A percentile compares a stretch with the other conserved stretches of the same genome.
Conservation (phyloP, 192 early-diverging fungal genomes). For the Geranomyces variabilis region DNA sequence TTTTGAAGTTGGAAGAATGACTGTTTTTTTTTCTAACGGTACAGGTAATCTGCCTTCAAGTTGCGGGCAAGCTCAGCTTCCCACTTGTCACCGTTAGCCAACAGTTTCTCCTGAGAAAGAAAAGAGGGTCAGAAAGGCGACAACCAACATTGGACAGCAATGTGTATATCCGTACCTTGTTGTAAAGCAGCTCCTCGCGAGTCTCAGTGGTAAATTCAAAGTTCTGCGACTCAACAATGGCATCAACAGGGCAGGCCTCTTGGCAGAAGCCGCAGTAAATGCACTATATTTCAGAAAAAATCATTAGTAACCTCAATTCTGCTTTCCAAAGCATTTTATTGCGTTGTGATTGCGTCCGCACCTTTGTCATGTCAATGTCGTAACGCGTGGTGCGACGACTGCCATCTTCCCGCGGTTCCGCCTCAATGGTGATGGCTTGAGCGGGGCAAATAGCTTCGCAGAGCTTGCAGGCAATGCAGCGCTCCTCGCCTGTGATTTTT, state of each 20-base stretch:
- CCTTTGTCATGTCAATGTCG: constrained; percentile 99
- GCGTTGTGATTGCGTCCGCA: constrained; percentile 33
- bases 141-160: constrained; percentile 98
- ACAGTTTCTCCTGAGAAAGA: constrained; percentile 81
- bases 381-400: constrained; percentile 93
- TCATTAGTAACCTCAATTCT: constrained; percentile 1
- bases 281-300: constrained; percentile 32
- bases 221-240: constrained; percentile 95
- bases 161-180: constrained; percentile 91
- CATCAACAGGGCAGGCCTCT: constrained; percentile 95
- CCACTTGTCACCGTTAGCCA: constrained; percentile 98
- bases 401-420: constrained; percentile 93
- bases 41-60: constrained; percentile 57
- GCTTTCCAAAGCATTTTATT: too few species aligned
- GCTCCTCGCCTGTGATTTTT: constrained; percentile 78
- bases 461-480: constrained; percentile 98
- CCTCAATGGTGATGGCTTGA: constrained; percentile 98
- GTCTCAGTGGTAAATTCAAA: constrained; percentile 97
- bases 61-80: constrained; percentile 69
- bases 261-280: constrained; percentile 98
- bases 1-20: not conserved
- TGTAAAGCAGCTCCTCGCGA: constrained; percentile 96
- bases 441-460: constrained; percentile 98
- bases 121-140: too few species aligned
- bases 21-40: constrained; percentile 36